Base-by-base conservation (phyloP, 139 green algal genomes). In the Gonium pectorale region DNA sequence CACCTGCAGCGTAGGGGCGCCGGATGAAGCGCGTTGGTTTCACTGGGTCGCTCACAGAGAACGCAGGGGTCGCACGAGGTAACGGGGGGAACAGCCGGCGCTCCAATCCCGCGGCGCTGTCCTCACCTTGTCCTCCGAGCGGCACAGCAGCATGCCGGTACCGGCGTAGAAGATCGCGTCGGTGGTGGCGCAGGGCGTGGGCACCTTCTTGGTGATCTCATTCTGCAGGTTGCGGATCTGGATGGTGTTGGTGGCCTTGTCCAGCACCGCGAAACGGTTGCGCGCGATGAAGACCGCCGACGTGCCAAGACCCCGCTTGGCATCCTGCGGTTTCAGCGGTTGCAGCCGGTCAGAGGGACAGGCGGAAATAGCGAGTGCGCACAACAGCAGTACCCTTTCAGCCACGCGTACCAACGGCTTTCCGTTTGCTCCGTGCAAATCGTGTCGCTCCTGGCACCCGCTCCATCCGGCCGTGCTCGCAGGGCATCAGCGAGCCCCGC, bases 221-320 rank as follows among this genome's bases (percentile, higher is more conserved):
- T 99, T 99, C 83, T 93, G 90, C 83, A 99, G 92, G 93, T 99
- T 99, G 90, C 97, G 96, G 82, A 99, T 97, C 87, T 98, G 91
- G 70, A 98, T 94, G 41, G 91, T 91, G 92, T 95, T 95, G 64
- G 84, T 70, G 33, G 83, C 67, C 85, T 96, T 96, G 93, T 99
- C 98, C 85, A 99, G 94, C 73, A 98, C 93, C 0, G 98, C 98
- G 92, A 99, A 99, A 56, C 98, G 91, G 92, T 99, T 99, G 85
- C 98, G 94, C 7, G 97, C 98, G 64, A 99, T 97, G 92, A 99
- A 99, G 21, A 99, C 96, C 0, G 97, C 96, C 0, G 90, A 95
- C 0, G 83, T 83, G 78, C 95, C 96, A 62, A 94, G 74, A 49
- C 97, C 97, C 24, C 95, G 90, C 90, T 96, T 96, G 37, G 92